Evolutionary conservation across 1,284 basidiomycete genomes (phyloP), one percentile per base, ranked within the genome.

Genomic region (Melampsora americana): DNA sequence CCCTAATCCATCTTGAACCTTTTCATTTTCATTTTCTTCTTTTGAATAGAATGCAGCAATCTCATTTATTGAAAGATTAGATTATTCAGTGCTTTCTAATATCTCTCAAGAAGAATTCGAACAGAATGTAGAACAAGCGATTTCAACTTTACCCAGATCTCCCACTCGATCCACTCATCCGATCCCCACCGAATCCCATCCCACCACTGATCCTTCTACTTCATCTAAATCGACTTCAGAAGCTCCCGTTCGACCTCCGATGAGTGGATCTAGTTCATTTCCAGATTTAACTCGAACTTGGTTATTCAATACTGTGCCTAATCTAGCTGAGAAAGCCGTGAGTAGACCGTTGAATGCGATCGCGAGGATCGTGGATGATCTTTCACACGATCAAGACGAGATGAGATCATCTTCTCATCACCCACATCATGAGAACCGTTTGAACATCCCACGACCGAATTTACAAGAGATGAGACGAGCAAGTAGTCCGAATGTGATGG

Each of bases 61-160:
- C 39, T 90, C 92, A 0, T 97, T 97, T 83, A 93, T 97, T 79
- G 93, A 97, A 84, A 92, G 92, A 0, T 94, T 99, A 92, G 96
- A 98, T 83, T 92, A 95, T 79, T 90, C 92, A 0, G 91, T 91
- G 7, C 85, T 99, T 59, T 95, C 93, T 16, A 90, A 92, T 80
- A 95, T 98, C 78, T 90, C 91, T 0, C 92, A 95, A 82, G 90
- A 91, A 68, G 92, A 97, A 79, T 98, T 99, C 78, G 69, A 71
- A 50, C 28, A 23, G 20, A 73, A 73, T 59, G 70, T 73, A 3
- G 70, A 73, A 42, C 42, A 73, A 65, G 70, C 64, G 12, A 73
- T 73, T 44, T 46, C 16, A 0, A 28, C 23, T 14, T 53, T 73
- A 35, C 62, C 70, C 9, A 42, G 46, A 42, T 71, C 60, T 20